Evolutionary conservation across 805 yeast species (phyloP), one percentile per base, ranked within the genome.

Genomic region (Candida andamanensis): DNA sequence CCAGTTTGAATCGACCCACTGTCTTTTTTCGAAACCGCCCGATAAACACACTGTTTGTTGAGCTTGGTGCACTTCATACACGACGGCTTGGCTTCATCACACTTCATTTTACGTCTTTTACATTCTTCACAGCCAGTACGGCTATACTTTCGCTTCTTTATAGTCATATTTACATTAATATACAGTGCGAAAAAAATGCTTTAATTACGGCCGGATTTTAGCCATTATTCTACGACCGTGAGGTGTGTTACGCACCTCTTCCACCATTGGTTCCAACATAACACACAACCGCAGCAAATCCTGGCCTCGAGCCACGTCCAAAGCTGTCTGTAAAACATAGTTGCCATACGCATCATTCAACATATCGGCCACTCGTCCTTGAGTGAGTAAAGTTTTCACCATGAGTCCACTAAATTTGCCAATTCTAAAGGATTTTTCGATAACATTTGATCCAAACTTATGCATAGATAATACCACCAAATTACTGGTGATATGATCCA

Each of bases 181-280:
- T n/a, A n/a, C n/a, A n/a, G n/a, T n/a, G n/a, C n/a, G n/a, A n/a
- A n/a, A 10, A 10, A 9, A 6, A 6, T 23, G 26, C 17, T 21
- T 20, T 9, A 28, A 6, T 26, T 41, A 39, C 24, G 45, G 39
- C 42, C 65, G 69, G 33, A 64, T 57, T 42, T 85, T 86, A 17
- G 85, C 76, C 63, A 84, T 73, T 39, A 90, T 87, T 50, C 97
- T 76, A 54, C 95, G 74, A n/a, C 97, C 97, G 56, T 90, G 95
- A 3, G 97, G 97, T 12, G 97, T 89, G 47, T 81, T 83, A 54
- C 83, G 75, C 37, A 90, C 82, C 28, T 80, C 80, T 15, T 82
- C 78, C 46, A 90, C 67, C 36, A 83, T 72, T 9, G 96, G 95
- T 42, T 75, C 76, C 45, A 87, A 70, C 15, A 74, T 58, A 23